These are phyloP conservation scores for Quillaja saponaria DNA, from an alignment of 306 rosid genomes.

Conservation along the genomic window DNA sequence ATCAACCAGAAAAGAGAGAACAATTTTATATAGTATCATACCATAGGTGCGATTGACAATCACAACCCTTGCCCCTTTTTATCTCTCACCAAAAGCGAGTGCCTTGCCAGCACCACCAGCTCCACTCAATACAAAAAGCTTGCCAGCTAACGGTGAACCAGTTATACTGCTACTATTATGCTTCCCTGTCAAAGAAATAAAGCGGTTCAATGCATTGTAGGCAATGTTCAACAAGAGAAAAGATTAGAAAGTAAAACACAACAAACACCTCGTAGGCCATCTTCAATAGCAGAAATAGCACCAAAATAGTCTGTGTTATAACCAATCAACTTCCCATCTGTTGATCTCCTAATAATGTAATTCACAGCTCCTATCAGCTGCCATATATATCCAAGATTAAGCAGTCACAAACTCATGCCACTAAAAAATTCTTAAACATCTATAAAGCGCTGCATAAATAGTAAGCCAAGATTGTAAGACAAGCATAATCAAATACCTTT, in stretches of 20 bases:
- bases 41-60: slow-evolving; percentile 95
- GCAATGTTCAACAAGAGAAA: slow-evolving; percentile 21
- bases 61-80: slow-evolving; percentile 85
- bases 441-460: slow-evolving; percentile 22
- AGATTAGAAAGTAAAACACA: slow-evolving; percentile 18
- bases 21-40: slow-evolving; percentile 29
- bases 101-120: slow-evolving; percentile 99
- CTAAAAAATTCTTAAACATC: background rate
- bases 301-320: slow-evolving; percentile 83
- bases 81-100: slow-evolving; percentile 92
- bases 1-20: slow-evolving; percentile 25
- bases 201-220: slow-evolving; percentile 7
- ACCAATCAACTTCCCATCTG: slow-evolving; percentile 85
- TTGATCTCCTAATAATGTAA: slow-evolving; percentile 65
- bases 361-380: slow-evolving; percentile 97
- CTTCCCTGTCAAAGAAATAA: slow-evolving; percentile 42
- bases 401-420: slow-evolving; percentile 7
- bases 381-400: slow-evolving; percentile 24
- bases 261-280: slow-evolving; percentile 71
- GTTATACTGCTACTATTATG: slow-evolving; percentile 35
- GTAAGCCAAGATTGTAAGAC: slow-evolving; percentile 14
- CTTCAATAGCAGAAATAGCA: slow-evolving; percentile 86
- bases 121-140: slow-evolving; percentile 81
- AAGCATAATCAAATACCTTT: slow-evolving; percentile 55
- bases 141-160: slow-evolving; percentile 82